Conservation (phyloP, 768 basidiomycete genomes). For the Rhodotorula diobovata region DNA sequence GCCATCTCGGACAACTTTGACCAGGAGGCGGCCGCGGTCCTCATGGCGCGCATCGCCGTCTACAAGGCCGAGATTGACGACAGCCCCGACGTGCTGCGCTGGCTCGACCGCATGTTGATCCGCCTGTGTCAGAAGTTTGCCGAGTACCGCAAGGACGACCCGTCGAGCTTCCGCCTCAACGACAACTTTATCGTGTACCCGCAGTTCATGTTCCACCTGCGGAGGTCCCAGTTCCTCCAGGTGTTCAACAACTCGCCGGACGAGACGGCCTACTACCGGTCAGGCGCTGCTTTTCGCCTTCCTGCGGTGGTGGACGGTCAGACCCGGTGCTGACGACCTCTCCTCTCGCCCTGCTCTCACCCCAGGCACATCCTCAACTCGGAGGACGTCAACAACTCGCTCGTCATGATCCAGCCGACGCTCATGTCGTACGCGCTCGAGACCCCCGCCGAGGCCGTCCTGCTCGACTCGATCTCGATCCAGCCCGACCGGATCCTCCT, state of each 20-base stretch:
- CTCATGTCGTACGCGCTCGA: constrained; percentile 98
- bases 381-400: constrained; percentile 96
- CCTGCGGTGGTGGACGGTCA: too few species aligned
- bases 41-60: constrained; percentile 97
- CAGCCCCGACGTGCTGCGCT: constrained; percentile 88
- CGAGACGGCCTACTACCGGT: constrained; percentile 96
- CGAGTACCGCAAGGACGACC: constrained; percentile 96
- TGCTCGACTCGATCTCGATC: constrained; percentile 95
- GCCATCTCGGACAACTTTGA: constrained; percentile 90
- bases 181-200: constrained; percentile 99
- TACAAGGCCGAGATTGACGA: constrained; percentile 99
- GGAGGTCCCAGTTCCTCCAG: constrained; percentile 95
- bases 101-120: constrained; percentile 98
- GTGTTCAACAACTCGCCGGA: constrained; percentile 99
- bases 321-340: background rate
- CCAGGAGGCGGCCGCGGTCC: constrained; percentile 92
- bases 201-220: constrained; percentile 99
- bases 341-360: background rate
- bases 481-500: constrained; percentile 93
- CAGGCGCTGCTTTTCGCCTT: background rate
- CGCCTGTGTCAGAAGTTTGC: constrained; percentile 98
- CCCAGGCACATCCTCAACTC: constrained; percentile 85
- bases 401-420: constrained; percentile 99
- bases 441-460: constrained; percentile 80
- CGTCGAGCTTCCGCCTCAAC: constrained; percentile 80